Base-by-base conservation (phyloP, 2,329 filamentous ascomycete species). In the Aspergillus spinulosporus region DNA sequence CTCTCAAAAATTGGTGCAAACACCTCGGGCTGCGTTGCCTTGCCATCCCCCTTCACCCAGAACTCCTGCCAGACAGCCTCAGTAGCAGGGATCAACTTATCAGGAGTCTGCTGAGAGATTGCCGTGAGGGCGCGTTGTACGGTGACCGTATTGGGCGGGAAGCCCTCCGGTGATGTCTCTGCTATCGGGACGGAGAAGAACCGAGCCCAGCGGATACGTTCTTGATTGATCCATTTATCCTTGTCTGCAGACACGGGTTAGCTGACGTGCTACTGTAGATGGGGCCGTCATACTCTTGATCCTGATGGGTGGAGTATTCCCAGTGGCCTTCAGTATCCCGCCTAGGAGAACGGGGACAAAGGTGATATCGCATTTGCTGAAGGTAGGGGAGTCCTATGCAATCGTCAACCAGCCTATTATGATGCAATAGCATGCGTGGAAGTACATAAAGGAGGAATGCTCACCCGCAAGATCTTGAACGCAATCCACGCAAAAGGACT, bases 401-500 rank as follows among this genome's bases (percentile, higher is more conserved):
- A 6, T 45, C 42, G 50, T 56, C 21, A 50, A 50, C 5, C 48
- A 39, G n/a, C 4, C 2, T 9, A 12, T 12, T 9, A 49, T 52
- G 29, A 5, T 57, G 14, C 6, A 12, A 52, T 52, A 51, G 49
- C 32, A 36, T 49, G 37, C 5, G 21, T 29, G 28, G 4, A 28
- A 14, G 8, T 37, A 14, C 14, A n/a, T 42, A n/a, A 44, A 52
- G 8, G 43, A 6, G 69, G 11, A 12, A 31, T 9, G 47, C 79
- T 61, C 72, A 84, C 83, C 66, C 77, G 74, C 29, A 82, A 67
- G 34, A 84, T 70, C 63, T 82, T 78, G 66, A 84, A 86, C 2
- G 80, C 84, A 54, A 85, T 74, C 62, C 86, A 86, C 1, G 76
- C 81, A 68, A 87, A 86, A 0, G 84, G 84, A 58, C 78, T 82